A percentile compares a stretch with the other conserved stretches of the same genome.
Conservation (phyloP, 2,329 filamentous ascomycete genomes). For the Colletotrichum truncatum region DNA sequence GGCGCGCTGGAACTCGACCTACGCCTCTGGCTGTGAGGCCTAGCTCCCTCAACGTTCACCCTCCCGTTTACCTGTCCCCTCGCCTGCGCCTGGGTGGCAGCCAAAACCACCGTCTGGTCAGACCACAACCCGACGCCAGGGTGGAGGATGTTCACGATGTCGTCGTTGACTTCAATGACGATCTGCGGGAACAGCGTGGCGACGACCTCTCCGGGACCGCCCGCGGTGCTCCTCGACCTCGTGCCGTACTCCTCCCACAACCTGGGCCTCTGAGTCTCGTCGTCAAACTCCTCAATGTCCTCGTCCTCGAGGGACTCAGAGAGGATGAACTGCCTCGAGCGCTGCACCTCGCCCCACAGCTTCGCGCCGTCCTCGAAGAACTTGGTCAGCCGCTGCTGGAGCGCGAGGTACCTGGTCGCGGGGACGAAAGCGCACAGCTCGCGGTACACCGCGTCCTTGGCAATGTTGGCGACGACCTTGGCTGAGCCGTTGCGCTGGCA, state of each 20-base stretch:
- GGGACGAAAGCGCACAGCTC: neutral
- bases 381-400: neutral
- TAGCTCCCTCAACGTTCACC: neutral
- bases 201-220: conserved; percentile 1
- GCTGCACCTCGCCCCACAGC: conserved; percentile 37
- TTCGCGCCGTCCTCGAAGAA: conserved; percentile 36
- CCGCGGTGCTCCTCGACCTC: neutral
- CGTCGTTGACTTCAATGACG: conserved; percentile 31
- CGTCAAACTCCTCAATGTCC: conserved; percentile 29
- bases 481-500: conserved; percentile 19
- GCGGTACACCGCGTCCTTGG: conserved; percentile 8
- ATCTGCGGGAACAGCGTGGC: conserved; percentile 39
- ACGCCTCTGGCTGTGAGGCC: neutral
- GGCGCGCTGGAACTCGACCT: conserved; percentile 4
- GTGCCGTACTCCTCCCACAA: conserved; percentile 34
- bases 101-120: conserved; percentile 30
- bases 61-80: neutral
- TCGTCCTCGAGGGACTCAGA: conserved; percentile 32
- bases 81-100: conserved; percentile 1
- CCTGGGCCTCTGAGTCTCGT: conserved; percentile 30
- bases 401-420: neutral
- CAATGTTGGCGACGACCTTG: neutral
- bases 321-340: conserved; percentile 35
- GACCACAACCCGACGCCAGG: conserved; percentile 37
- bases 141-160: conserved; percentile 30